Conservation (phyloP, 345 rosid genomes). For the Brassica rapa region DNA sequence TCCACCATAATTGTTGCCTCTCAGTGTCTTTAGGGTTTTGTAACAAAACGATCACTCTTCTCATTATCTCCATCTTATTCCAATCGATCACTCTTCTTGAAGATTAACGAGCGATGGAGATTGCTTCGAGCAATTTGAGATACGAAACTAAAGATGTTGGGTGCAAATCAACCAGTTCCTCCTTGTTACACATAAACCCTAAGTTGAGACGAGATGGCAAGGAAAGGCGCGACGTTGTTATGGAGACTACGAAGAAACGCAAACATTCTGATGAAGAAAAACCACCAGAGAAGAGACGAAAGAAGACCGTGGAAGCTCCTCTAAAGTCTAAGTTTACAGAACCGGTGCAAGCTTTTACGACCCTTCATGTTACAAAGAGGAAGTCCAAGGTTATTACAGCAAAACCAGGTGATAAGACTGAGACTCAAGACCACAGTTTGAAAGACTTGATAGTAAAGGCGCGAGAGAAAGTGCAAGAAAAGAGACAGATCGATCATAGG, state of each 20-base stretch:
- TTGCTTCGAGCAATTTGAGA: background rate
- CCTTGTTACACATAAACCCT: background rate
- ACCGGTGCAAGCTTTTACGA: background rate
- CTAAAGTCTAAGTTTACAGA: background rate
- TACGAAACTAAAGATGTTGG: background rate
- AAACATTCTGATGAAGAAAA: background rate
- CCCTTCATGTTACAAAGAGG: background rate
- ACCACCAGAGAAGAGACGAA: background rate
- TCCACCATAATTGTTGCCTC: background rate
- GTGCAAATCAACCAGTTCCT: background rate
- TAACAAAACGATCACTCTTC: background rate
- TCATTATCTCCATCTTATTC: background rate
- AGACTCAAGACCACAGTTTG: background rate
- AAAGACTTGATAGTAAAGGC: slow-evolving; percentile 1
- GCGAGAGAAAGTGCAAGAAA: slow-evolving; percentile 5
- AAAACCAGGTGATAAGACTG: background rate
- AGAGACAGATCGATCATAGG: background rate
- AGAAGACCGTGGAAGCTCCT: background rate
- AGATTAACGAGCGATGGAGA: background rate
- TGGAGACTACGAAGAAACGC: background rate
- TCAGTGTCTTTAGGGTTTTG: background rate
- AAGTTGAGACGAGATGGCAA: background rate
- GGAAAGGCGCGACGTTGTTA: background rate
- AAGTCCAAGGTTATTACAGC: background rate
- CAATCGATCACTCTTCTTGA: background rate